Evolutionary conservation across 495 filamentous ascomycete genomes (phyloP), one percentile per base, ranked within the genome.

Genomic region (Podospora didyma): DNA sequence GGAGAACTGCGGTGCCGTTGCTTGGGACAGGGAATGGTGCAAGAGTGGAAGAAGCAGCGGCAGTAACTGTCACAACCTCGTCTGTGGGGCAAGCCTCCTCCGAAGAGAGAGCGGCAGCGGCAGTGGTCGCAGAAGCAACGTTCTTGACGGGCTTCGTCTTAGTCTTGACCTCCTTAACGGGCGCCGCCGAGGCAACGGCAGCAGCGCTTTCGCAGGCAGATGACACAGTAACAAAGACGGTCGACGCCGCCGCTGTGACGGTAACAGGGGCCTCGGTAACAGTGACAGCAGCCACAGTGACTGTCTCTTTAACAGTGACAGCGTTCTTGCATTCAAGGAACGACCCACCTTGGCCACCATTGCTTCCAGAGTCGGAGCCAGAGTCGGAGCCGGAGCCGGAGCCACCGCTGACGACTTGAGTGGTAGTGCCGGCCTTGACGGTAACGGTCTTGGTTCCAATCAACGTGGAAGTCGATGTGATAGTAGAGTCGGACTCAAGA

Each of bases 391-490:
- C 57, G 11, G 49, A 51, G 53, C 60, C 54, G 51, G 56, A 46
- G 57, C 59, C 57, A 39, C 21, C n/a, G 39, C 46, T 11, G 20
- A 37, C n/a, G 23, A n/a, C 59, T 24, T 56, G 62, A 23, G 26
- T 51, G 19, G 52, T 57, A 37, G 48, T 45, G 35, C 55, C 54
- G 26, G 53, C 53, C 46, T 49, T 21, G 20, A 77, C 59, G 23
- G 75, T 78, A 21, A 76, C 67, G 34, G 73, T 76, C 26, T 63
- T 64, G 22, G 74, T 78, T 35, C 71, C 73, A 20, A 69, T 75
- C 52, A 60, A 64, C 46, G 73, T 76, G 4, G 49, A 39, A 14
- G 74, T 75, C 12, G 52, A 24, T 45, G 65, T 66, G 21, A 49
- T 75, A 21, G 73, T 74, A 45, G 70, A 70, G 52, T 62, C 64